Evolutionary conservation across 169 alveolate species (phyloP), one percentile per base, ranked within the genome.

Genomic region (Cardiosporidium cionae): DNA sequence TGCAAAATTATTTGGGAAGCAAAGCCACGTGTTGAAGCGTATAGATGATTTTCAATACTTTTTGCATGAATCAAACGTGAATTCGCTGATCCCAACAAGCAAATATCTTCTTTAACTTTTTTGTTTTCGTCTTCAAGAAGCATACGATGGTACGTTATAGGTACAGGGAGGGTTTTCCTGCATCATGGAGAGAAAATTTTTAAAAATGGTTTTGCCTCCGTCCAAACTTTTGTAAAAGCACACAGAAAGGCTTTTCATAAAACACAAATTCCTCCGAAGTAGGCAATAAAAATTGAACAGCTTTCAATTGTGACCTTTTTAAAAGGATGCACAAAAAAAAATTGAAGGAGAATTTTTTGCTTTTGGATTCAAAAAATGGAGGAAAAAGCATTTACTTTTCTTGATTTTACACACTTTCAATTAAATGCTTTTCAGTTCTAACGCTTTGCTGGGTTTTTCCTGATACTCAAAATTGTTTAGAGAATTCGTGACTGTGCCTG

Each of bases 1-100:
- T 89, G 86, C 33, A 90, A 84, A 7, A 90, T 75, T 5, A 90
- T 87, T 83, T 90, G 94, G 37, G 88, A 90, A 2, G 90, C 88
- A 54, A 84, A 85, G 0, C 94, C 94, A 52, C 94, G 79, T 33
- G 94, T 83, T 16, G 16, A n/a, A 16, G 58, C 16, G n/a, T 16
- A 44, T 44, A 44, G 58, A 16, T 44, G 27, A 44, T 44, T 44
- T 44, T 44, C 58, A 16, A 44, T 16, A 16, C 27, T 44, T 16
- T n/a, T 16, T 16, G 58, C n/a, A n/a, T 44, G n/a, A 16, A 44
- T 44, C 27, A 16, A 16, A 16, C 58, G 16, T 44, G n/a, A 16
- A 44, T 44, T n/a, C 16, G 58, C 27, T 44, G 58, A 44, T 16
- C 27, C 58, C n/a, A 44, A 44, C n/a, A 44, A 44, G n/a, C 58